phyloP scores from a whole-genome alignment of 345 rosid species.

The Viola odorata region DNA sequence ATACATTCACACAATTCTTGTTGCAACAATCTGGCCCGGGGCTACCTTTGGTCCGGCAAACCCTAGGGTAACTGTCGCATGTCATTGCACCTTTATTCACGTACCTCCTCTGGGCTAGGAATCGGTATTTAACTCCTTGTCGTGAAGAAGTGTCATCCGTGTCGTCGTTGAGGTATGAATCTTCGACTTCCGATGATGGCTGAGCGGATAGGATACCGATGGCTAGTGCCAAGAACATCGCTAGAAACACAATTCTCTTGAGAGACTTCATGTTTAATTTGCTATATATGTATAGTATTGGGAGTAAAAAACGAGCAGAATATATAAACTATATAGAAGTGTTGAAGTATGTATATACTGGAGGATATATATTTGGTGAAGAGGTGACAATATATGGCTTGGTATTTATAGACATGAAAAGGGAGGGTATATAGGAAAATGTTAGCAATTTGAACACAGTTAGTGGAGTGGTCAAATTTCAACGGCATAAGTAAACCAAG shows the following conservation, averaged over 20 bases:
- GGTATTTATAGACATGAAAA: constrained; percentile 12
- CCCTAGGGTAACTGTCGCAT: constrained; percentile 40
- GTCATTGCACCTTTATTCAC: constrained; percentile 19
- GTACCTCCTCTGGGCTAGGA: constrained; percentile 8
- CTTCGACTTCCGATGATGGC: neutral
- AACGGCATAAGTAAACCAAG: constrained; percentile 9
- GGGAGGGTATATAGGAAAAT: neutral
- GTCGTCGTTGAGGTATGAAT: neutral
- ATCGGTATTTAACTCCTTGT: constrained; percentile 13
- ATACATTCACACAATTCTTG: constrained; percentile 44
- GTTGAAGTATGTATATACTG: neutral
- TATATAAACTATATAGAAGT: neutral
- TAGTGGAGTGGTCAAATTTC: constrained; percentile 27
- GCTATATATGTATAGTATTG: neutral
- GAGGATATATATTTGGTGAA: neutral
- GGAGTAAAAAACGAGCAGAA: neutral
- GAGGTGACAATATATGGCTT: neutral
- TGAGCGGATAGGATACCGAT: neutral
- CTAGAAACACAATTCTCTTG: constrained; percentile 2
- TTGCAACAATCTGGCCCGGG: constrained; percentile 53
- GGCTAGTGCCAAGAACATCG: constrained; percentile 11
- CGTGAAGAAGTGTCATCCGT: neutral
- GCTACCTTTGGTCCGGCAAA: constrained; percentile 46
- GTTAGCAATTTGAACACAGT: neutral
- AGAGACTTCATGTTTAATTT: constrained; percentile 15